Evolutionary conservation across 495 filamentous ascomycete genomes (phyloP), one percentile per base, ranked within the genome.

Genomic region (Parathielavia hyrcaniae): DNA sequence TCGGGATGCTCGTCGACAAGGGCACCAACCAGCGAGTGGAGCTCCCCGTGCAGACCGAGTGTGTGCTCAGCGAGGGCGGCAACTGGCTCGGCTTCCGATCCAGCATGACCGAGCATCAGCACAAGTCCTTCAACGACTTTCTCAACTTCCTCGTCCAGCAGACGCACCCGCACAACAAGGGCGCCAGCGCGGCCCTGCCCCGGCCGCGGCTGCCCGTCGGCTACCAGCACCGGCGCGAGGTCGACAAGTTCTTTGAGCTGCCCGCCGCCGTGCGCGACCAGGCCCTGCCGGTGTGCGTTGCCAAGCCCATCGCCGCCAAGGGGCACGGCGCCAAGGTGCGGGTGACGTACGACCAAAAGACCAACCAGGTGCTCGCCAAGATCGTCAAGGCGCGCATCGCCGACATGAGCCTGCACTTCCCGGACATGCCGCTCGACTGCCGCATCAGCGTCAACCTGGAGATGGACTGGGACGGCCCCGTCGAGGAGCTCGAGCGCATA

Each of bases 391-490:
- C 81, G 22, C 81, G 89, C 32, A 72, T 97, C n/a, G 86, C 86
- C 35, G 89, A 97, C 69, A 69, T 93, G 9, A 85, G 91, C 60
- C 78, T 96, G 11, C 85, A 83, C 71, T 85, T 86, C 57, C 90
- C 92, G 1, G 71, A 75, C 36, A 81, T 77, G 14, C 76, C 78
- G 5, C 83, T 96, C 44, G 92, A 96, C 69, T 95, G 87, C 75
- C 84, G 92, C 20, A 83, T 97, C 60, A 91, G 88, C 61, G 81
- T 96, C 62, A 96, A 91, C 64, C 77, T 96, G 7, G 92, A 97
- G 80, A 90, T 90, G 83, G 81, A 83, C 48, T 92, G 85, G 72
- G 79, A 85, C n/a, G 87, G 89, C 1, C 77, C 88, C 16, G 61
- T 86, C 12, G 70, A 78, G 54, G 74, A 81, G 46, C 72, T 89